Base-by-base conservation (phyloP, 441 rosid species). In the Populus hybrid region DNA sequence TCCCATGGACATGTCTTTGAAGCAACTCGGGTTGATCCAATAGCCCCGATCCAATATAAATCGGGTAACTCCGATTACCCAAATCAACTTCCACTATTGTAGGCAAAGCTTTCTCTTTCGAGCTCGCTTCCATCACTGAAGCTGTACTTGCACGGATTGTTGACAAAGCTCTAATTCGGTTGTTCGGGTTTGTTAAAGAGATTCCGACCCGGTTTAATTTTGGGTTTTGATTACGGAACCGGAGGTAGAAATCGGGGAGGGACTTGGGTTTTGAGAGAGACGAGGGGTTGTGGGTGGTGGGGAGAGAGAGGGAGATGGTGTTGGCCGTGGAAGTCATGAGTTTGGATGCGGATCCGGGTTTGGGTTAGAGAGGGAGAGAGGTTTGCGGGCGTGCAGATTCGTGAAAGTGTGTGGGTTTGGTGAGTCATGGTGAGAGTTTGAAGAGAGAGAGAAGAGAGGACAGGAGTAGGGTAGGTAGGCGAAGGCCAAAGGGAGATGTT, bases 1-100 rank as follows among this genome's bases (percentile, higher is more conserved):
- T 96, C 1, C 99, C 99, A 74, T 91, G 98, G 74, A 96, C 91
- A 86, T 96, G 98, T 89, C 98, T 91, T 85, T 94, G 98, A 32
- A 96, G 93, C 75, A 94, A 88, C 12, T 90, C 84, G n/a, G 94
- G 91, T 59, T 87, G 97, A 79, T 92, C 82, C 50, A 96, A 97
- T 73, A 94, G 87, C 3, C 94, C 97, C 68, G 99, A 88, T 71
- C 98, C 98, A 63, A 92, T 94, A 74, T 94, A 92, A 76, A 94
- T 94, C 66, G 98, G 98, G 79, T 96, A 96, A 82, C 98, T 96
- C 79, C 99, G 90, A 78, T 80, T 66, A 8, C 98, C 98, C 84
- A 96, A 88, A 86, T 93, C 94, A 75, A 96, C 99, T 14, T 96
- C 89, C 38, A 96, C 98, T 75, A 88, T 73, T 0, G 95, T 91